These are phyloP conservation scores for Wallacemonas sp. DNA, from an alignment of 208 protist genomes.

Conservation along the genomic window DNA sequence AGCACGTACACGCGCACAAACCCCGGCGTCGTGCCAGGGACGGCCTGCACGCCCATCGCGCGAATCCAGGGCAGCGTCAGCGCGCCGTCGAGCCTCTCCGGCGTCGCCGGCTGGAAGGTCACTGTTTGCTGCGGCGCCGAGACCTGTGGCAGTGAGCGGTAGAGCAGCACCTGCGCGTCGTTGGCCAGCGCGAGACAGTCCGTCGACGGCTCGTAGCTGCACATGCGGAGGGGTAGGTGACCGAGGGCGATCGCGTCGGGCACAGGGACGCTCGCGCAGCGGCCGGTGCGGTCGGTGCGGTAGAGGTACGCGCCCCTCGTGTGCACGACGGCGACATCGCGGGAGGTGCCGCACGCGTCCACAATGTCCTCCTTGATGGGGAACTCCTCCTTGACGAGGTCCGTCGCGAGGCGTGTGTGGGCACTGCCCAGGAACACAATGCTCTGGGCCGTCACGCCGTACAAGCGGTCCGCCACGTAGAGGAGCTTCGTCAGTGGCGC, in stretches of 20 bases:
- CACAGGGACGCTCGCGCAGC: background rate
- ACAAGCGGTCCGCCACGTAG: slow-evolving; percentile 2
- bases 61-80: background rate
- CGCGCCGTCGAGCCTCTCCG: background rate
- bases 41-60: slow-evolving; percentile 2
- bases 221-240: background rate
- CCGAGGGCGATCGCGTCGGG: slow-evolving; percentile 6
- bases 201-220: background rate
- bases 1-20: background rate
- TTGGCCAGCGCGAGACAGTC: slow-evolving; percentile 9
- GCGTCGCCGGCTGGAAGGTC: background rate
- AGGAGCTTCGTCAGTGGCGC: slow-evolving; percentile 7
- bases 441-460: slow-evolving; percentile 8
- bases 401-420: background rate
- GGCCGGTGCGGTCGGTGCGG: slow-evolving; percentile 13
- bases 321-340: slow-evolving; percentile 6
- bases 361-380: slow-evolving; percentile 10
- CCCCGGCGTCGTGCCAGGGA: background rate
- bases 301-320: slow-evolving; percentile 8
- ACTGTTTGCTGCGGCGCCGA: background rate
- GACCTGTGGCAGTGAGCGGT: background rate
- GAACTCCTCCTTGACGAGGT: slow-evolving; percentile 1
- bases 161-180: slow-evolving; percentile 12
- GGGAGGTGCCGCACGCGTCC: background rate
- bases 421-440: slow-evolving; percentile 5